Percentiles rank a stretch among this genome's conserved stretches.
phyloP scores from a whole-genome alignment of 495 filamentous ascomycete species.

The Pseudomonodictys pantanalensis region DNA sequence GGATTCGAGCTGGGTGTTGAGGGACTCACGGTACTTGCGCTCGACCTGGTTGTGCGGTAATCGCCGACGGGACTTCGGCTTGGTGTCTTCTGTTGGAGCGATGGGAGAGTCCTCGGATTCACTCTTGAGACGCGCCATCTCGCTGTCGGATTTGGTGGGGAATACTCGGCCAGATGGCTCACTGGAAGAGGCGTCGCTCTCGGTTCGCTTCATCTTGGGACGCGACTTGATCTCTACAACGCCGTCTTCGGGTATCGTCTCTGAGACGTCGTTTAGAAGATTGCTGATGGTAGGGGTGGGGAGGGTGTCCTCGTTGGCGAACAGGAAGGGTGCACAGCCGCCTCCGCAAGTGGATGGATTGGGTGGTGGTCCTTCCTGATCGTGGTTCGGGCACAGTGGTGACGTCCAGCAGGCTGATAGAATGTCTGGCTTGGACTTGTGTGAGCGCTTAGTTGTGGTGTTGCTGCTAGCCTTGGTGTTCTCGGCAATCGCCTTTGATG shows the following conservation, averaged over 20 bases:
- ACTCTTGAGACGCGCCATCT: constrained; percentile 8
- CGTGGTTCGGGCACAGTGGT: constrained; percentile 35
- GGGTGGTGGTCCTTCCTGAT: constrained; percentile 29
- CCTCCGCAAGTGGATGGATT: constrained; percentile 33
- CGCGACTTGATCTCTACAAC: constrained; percentile 33
- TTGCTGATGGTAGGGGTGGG: constrained; percentile 16
- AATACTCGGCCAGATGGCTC: constrained; percentile 29
- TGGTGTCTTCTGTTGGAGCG: constrained; percentile 8
- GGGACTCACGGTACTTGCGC: constrained; percentile 36
- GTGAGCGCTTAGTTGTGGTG: constrained; percentile 24
- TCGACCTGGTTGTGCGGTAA: constrained; percentile 38
- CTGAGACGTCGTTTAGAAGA: constrained; percentile 1
- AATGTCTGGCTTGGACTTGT: constrained; percentile 24
- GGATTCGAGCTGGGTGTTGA: constrained; percentile 37
- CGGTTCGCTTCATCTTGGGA: constrained; percentile 28
- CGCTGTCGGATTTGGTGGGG: constrained; percentile 7
- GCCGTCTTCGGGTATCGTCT: constrained; percentile 27
- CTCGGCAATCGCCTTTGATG: constrained; percentile 1
- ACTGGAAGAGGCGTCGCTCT: constrained; percentile 24
- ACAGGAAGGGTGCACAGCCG: constrained; percentile 34
- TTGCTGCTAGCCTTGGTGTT: not conserved
- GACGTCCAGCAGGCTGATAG: constrained; percentile 37
- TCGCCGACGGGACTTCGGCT: constrained; percentile 28
- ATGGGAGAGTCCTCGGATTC: constrained; percentile 21
- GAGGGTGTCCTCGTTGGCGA: constrained; percentile 22